Percentiles rank a stretch among this genome's conserved stretches.
Conservation (phyloP, 2,329 filamentous ascomycete genomes). For the Ophiocordyceps robertsii region DNA sequence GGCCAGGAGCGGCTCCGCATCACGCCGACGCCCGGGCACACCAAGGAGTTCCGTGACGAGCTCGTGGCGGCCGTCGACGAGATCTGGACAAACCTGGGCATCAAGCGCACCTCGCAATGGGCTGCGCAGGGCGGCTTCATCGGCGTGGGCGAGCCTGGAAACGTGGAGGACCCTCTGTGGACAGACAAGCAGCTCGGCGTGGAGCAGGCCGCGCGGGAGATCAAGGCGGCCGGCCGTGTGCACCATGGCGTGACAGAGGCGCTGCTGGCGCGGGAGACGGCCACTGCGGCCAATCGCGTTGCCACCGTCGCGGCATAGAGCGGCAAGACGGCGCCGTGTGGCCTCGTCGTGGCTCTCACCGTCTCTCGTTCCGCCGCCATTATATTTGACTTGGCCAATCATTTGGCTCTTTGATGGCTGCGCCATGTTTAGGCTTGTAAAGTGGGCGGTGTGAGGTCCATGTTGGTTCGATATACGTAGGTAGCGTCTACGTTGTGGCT, state of each 20-base stretch:
- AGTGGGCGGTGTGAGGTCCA: no score
- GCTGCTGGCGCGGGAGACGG: constrained; percentile 41
- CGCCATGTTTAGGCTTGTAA: no score
- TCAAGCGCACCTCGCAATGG: constrained; percentile 92
- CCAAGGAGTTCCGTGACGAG: constrained; percentile 70
- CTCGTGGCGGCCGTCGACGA: constrained; percentile 72
- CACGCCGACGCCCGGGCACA: constrained; percentile 89
- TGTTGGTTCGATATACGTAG: no score
- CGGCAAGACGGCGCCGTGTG: no score
- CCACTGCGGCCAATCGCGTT: constrained; percentile 14
- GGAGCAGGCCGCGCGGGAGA: constrained; percentile 48
- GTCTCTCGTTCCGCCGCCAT: no score
- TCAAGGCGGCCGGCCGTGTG: constrained; percentile 31
- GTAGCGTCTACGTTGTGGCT: no score
- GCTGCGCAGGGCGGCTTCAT: constrained; percentile 84
- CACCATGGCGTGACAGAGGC: constrained; percentile 38
- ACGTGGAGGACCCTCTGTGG: constrained; percentile 66
- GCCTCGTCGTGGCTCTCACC: no score
- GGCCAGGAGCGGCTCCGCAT: constrained; percentile 96
- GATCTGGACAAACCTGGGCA: constrained; percentile 78
- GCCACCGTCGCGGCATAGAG: constrained; percentile 13
- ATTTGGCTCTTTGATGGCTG: no score
- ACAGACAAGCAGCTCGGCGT: constrained; percentile 78
- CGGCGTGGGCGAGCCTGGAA: constrained; percentile 67
- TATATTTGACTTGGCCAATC: no score